Conservation (phyloP, 2,329 filamentous ascomycete genomes). For the Claviceps cyperi region DNA sequence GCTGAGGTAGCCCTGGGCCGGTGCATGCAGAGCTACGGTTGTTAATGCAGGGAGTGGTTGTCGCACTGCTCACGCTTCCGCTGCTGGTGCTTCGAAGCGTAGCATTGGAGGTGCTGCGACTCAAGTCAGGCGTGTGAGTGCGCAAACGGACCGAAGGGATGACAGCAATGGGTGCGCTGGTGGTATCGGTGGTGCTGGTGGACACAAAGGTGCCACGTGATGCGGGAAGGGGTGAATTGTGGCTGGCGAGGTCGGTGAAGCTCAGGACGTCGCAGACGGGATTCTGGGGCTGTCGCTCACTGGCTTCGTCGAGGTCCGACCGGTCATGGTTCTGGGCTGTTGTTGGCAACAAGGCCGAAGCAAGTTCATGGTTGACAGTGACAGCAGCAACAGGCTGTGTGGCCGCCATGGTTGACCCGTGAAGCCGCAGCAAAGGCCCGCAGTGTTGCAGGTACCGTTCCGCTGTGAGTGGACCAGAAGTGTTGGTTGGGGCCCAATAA, state of each 20-base stretch:
- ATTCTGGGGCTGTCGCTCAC: not conserved
- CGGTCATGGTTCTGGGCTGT: not conserved
- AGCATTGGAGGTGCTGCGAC: constrained; percentile 4
- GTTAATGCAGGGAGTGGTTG: constrained; percentile 2
- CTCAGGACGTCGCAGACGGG: constrained; percentile 13
- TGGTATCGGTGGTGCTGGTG: constrained; percentile 6
- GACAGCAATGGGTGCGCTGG: not conserved
- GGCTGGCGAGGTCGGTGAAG: constrained; percentile 15
- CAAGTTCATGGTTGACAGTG: not conserved
- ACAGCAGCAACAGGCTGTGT: not conserved
- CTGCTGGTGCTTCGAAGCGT: constrained; percentile 3
- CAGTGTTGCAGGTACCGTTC: not conserved
- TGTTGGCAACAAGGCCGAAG: not conserved
- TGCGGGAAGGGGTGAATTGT: constrained; percentile 14
- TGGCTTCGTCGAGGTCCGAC: not conserved
- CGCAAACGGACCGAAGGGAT: not conserved
- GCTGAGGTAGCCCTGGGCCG: constrained; percentile 5
- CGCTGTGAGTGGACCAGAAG: not conserved
- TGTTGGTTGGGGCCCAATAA: not conserved
- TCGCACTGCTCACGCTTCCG: constrained; percentile 1
- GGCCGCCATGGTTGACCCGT: constrained; percentile 3
- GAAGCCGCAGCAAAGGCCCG: constrained; percentile 1
- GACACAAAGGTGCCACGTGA: constrained; percentile 14
- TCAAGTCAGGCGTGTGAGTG: constrained; percentile 5
- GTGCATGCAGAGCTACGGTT: constrained; percentile 8